A percentile compares a stretch with the other conserved stretches of the same genome.
phyloP scores from a whole-genome alignment of 345 rosid genomes.

The Brassica rapa region DNA sequence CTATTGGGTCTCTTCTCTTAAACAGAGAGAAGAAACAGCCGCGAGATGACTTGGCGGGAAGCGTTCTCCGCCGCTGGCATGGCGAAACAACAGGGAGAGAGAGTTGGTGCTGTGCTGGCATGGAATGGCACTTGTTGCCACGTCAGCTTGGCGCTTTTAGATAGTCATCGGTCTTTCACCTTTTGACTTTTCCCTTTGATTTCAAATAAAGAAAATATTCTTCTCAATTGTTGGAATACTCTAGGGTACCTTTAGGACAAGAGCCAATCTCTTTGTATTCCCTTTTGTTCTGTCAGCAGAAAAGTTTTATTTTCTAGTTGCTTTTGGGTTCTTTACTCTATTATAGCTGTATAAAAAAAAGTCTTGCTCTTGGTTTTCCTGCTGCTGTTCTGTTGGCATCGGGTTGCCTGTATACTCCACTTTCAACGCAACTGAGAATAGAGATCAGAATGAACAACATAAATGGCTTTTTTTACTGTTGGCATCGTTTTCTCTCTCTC shows the following conservation, averaged over 20 bases:
- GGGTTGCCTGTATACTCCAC: conserved; percentile 88
- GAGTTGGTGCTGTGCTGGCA: conserved; percentile 87
- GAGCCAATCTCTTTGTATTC: too few species aligned
- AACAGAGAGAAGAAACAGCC: conserved; percentile 41
- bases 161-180: not conserved
- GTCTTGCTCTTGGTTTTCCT: conserved; percentile 14
- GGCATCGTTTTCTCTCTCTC: too few species aligned
- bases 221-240: too few species aligned
- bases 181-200: too few species aligned
- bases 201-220: too few species aligned
- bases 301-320: not conserved
- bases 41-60: conserved; percentile 69
- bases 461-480: conserved; percentile 86
- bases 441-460: conserved; percentile 56
- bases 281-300: not conserved
- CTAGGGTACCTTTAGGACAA: too few species aligned
- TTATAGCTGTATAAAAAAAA: too few species aligned
- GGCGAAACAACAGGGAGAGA: conserved; percentile 75
- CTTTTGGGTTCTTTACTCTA: not conserved
- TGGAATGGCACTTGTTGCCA: conserved; percentile 75
- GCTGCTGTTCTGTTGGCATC: conserved; percentile 76
- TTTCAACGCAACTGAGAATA: conserved; percentile 74
- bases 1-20: too few species aligned
- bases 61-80: conserved; percentile 72
- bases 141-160: conserved; percentile 82